A percentile compares a stretch with the other conserved stretches of the same genome.
phyloP scores from a whole-genome alignment of 2,329 filamentous ascomycete species.

The Diaporthe amygdali region DNA sequence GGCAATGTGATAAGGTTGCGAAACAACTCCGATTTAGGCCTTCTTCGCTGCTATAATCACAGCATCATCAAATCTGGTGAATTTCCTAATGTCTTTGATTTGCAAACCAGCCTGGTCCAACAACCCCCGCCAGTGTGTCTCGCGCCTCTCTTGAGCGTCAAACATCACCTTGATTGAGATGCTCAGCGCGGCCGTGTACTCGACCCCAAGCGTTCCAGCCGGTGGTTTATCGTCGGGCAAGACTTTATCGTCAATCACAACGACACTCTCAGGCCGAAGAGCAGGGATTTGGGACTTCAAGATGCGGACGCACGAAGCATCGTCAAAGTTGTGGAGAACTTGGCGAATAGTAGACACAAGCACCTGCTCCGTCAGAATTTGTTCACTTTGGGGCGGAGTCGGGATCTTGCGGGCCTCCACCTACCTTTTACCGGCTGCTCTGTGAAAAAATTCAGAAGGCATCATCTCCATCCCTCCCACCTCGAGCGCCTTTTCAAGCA shows the following conservation, averaged over 20 bases:
- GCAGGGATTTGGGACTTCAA: conserved; percentile 27
- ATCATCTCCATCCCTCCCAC: conserved; percentile 32
- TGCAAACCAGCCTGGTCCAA: conserved; percentile 28
- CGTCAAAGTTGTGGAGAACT: conserved; percentile 35
- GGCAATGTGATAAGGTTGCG: background rate
- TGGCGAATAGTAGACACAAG: conserved; percentile 34
- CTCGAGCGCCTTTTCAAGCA: conserved; percentile 28
- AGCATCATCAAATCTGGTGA: conserved; percentile 30
- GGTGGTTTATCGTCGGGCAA: conserved; percentile 28
- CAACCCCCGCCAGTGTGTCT: conserved; percentile 31
- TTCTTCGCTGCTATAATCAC: conserved; percentile 28
- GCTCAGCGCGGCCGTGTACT: conserved; percentile 30
- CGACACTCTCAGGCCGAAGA: conserved; percentile 28
- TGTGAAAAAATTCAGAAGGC: conserved; percentile 24
- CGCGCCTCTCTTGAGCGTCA: conserved; percentile 31
- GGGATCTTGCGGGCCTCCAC: background rate
- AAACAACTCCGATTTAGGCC: background rate
- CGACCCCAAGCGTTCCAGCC: conserved; percentile 24
- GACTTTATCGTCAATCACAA: conserved; percentile 33
- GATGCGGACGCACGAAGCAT: conserved; percentile 31
- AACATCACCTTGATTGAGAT: conserved; percentile 34
- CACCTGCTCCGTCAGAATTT: conserved; percentile 23
- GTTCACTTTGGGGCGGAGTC: too few relatives aligned
- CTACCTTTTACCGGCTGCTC: conserved; percentile 33
- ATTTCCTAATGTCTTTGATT: conserved; percentile 30